These are phyloP conservation scores for Mikania micrantha DNA, from an alignment of 129 eudicot species.

Conservation along the genomic window DNA sequence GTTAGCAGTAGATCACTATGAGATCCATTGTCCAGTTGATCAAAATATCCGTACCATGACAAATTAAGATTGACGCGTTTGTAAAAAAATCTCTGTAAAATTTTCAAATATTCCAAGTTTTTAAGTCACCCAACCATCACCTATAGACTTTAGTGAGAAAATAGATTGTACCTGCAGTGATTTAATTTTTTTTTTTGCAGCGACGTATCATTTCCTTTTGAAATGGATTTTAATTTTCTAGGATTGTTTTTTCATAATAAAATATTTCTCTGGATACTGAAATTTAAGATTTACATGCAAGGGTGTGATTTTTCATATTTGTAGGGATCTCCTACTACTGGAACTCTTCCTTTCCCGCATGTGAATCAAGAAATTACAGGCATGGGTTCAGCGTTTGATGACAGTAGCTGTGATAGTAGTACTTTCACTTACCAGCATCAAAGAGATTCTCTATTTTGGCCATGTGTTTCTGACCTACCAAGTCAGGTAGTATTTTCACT, in stretches of 20 bases:
- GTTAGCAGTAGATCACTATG: not conserved
- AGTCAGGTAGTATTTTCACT: constrained; percentile 39
- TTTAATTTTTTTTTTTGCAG: too few relatives aligned
- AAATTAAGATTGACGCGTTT: not conserved
- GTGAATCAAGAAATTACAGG: constrained; percentile 22
- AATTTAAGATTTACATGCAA: not conserved
- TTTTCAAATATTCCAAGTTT: too few relatives aligned
- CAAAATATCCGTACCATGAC: not conserved
- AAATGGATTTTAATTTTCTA: too few relatives aligned
- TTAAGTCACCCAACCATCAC: too few relatives aligned
- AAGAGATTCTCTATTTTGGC: constrained; percentile 28
- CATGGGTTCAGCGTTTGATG: constrained; percentile 25
- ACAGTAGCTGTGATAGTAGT: constrained; percentile 23
- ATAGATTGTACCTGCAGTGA: too few relatives aligned
- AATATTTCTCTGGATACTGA: not conserved
- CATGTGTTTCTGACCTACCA: constrained; percentile 34
- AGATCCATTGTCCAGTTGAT: not conserved
- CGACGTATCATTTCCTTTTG: too few relatives aligned
- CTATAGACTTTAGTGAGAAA: too few relatives aligned
- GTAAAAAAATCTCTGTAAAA: too few relatives aligned
- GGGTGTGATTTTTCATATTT: constrained; percentile 1
- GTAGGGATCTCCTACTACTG: constrained; percentile 68
- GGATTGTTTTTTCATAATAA: too few relatives aligned
- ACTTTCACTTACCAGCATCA: constrained; percentile 24
- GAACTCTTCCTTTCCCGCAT: constrained; percentile 37